Evolutionary conservation across 2,329 filamentous ascomycete species (phyloP), one percentile per base, ranked within the genome.

Genomic region (Botrytis elliptica): DNA sequence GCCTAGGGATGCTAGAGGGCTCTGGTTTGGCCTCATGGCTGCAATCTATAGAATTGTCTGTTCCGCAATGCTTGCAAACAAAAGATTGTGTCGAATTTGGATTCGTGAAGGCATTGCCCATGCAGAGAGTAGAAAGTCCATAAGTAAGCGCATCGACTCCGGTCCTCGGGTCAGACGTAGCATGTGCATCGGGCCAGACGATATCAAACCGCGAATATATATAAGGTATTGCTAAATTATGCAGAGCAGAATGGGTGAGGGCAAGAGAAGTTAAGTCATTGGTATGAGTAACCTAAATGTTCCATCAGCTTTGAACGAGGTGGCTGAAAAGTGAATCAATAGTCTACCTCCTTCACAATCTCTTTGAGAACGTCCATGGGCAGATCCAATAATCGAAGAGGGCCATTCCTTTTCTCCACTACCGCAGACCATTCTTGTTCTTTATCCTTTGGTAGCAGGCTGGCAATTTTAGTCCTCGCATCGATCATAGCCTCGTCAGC

Each of bases 131-230:
- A 20, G 93, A 90, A 33, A 96, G 85, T 9, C 93, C 93, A 80
- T 94, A 95, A 0, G 93, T 95, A 64, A 96, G 88, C 57, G 93
- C 93, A 83, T 96, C 93, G 44, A 96, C 93, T 73, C 91, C 92
- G 59, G 90, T 90, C 62, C 90, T 87, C 71, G 91, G 90, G 77
- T 92, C 89, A 2, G 88, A 85, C 14, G 89, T 86, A 12, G 88
- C 85, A 76, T 88, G 87, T 46, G 88, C 89, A 79, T 95, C 93
- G 0, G 93, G 93, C 93, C 93, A 96, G 60, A 95, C 92, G 76
- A 96, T 96, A 80, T 96, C 93, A 82, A 96, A 96, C 75, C 92
- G 89, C 29, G 92, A 92, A 83, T 96, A 96, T 77, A 96, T 94
- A 78, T 91, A 89, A 29, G 93, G 93, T 38, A 93, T 90, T 0